Percentiles rank a stretch among this genome's conserved stretches.
phyloP scores from a whole-genome alignment of 306 rosid species.

The Vigna angularis region DNA sequence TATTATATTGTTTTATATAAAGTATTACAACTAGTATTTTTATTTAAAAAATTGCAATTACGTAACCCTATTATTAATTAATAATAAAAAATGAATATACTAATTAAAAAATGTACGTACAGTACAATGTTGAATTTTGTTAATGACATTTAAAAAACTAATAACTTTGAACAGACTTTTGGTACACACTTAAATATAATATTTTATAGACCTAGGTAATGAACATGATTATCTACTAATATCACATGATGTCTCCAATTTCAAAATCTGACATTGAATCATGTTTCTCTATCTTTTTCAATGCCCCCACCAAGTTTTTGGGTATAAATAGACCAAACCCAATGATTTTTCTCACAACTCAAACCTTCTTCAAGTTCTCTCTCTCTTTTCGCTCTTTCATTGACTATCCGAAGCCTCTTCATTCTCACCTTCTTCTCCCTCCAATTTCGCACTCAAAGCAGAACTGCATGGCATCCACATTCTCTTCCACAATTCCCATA shows the following conservation, averaged over 20 bases:
- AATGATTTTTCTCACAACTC: slow-evolving; percentile 46
- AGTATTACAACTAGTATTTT: too few relatives aligned
- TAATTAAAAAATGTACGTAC: too few relatives aligned
- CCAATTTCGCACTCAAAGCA: background rate
- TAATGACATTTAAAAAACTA: too few relatives aligned
- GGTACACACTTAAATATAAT: background rate
- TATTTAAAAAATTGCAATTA: too few relatives aligned
- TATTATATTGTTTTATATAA: too few relatives aligned
- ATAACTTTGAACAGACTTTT: too few relatives aligned
- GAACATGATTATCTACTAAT: background rate
- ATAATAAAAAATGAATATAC: too few relatives aligned
- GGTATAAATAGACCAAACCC: slow-evolving; percentile 59
- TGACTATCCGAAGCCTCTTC: background rate
- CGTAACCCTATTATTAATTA: too few relatives aligned
- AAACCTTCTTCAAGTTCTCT: slow-evolving; percentile 42
- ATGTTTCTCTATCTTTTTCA: background rate
- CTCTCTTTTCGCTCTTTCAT: slow-evolving; percentile 5
- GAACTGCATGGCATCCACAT: slow-evolving; percentile 52
- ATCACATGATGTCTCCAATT: background rate
- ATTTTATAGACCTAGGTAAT: background rate
- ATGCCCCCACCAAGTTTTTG: slow-evolving; percentile 32
- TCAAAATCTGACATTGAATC: slow-evolving; percentile 14
- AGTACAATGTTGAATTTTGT: too few relatives aligned
- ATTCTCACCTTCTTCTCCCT: background rate
- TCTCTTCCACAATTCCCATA: slow-evolving; percentile 63